Base-by-base conservation (phyloP, 805 yeast species). In the Barnettozyma salicaria region DNA sequence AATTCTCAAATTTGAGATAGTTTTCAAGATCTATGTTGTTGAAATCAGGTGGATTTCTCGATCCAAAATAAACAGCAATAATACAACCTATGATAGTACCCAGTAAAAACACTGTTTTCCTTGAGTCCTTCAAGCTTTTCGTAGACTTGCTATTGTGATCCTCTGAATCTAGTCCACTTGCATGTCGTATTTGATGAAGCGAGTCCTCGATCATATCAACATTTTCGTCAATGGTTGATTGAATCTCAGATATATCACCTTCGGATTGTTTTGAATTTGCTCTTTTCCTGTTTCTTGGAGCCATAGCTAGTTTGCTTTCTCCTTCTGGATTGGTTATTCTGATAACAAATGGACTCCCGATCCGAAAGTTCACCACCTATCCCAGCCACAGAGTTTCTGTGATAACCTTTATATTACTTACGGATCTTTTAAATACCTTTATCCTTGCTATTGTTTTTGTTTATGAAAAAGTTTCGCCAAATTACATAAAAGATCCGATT, bases 61-160 rank as follows among this genome's bases (percentile, higher is more conserved):
- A 61, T 5, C 82, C 82, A 43, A 80, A 68, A 48, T 81, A 74
- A 22, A 75, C 65, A 0, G 96, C 88, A 4, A 74, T 48, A 0
- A 70, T 32, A 1, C 86, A 61, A 12, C 96, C 96, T 11, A 85
- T 43, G 1, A 85, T 31, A 0, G 94, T 76, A 30, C 96, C 96
- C 27, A 84, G 54, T 0, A 80, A 46, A 48, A 85, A 82, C 7
- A 77, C 66, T 16, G 76, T 66, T 36, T 85, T 59, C 48, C 79
- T 70, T 3, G 85, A 68, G 39, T 70, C 73, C 38, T 57, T 66
- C 44, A 56, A 49, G n/a, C 43, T 36, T 32, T 47, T 39, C 19
- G 18, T 30, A 4, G 22, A 8, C 13, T 37, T 32, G 13, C 6
- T 5, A 6, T 14, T 8, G 13, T 23, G 31, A 5, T 17, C 30